These are phyloP conservation scores for Phycomyces nitens DNA, from an alignment of 192 early-diverging fungal species.

Conservation along the genomic window DNA sequence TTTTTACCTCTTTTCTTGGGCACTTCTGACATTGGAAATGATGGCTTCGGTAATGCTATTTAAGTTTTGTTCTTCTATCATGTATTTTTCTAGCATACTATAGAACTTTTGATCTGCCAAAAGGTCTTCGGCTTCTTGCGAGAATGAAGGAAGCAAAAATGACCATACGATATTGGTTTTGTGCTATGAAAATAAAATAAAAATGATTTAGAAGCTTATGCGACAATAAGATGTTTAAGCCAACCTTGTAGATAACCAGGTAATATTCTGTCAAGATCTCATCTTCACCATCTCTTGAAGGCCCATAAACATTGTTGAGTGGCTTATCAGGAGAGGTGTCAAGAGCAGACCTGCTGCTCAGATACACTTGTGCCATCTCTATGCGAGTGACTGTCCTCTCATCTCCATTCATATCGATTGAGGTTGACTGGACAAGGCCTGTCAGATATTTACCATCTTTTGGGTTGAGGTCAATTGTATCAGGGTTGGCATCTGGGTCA, in stretches of 20 bases:
- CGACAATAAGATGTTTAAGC: not conserved
- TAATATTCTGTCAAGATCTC: constrained; percentile 23
- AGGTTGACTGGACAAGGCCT: constrained; percentile 18
- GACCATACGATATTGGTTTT: constrained; percentile 28
- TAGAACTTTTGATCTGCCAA: constrained; percentile 29
- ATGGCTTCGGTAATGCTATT: constrained; percentile 10
- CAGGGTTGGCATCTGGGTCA: not conserved
- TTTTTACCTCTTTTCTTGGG: constrained; percentile 27
- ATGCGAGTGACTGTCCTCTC: constrained; percentile 12
- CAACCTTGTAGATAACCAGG: constrained; percentile 34
- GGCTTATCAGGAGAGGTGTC: not conserved
- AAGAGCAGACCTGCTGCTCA: constrained; percentile 10
- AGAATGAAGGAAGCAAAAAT: constrained; percentile 21
- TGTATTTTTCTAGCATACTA: constrained; percentile 15
- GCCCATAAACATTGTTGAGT: not conserved
- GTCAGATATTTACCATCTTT: constrained; percentile 32
- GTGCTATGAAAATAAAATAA: constrained; percentile 16
- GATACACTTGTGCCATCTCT: constrained; percentile 29
- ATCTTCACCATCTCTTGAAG: not conserved
- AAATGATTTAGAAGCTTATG: too few species aligned
- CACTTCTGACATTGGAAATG: constrained; percentile 14
- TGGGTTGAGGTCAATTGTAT: not conserved
- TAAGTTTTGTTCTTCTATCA: constrained; percentile 16
- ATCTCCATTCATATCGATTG: constrained; percentile 23
- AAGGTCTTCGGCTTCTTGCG: constrained; percentile 8